These are phyloP conservation scores for Erythrobasidium yunnanense DNA, from an alignment of 768 basidiomycete genomes.

Conservation along the genomic window DNA sequence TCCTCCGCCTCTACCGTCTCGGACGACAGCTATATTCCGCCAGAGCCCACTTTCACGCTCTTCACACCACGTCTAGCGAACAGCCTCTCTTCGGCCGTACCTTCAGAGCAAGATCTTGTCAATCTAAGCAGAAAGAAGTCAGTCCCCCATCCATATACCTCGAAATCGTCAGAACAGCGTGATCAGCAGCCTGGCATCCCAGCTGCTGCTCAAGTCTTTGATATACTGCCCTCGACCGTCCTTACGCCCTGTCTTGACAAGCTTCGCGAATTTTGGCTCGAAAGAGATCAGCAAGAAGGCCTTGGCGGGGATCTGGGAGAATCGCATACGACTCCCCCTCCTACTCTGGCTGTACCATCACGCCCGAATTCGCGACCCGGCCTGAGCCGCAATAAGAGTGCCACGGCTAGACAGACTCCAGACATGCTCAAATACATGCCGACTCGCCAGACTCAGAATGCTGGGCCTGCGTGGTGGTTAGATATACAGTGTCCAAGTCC, in stretches of 20 bases:
- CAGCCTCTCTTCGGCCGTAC: background rate
- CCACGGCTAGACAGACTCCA: too few relatives aligned
- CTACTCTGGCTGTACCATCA: background rate
- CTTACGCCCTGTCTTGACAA: constrained; percentile 32
- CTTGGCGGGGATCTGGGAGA: constrained; percentile 32
- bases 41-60: constrained; percentile 39
- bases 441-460: constrained; percentile 28
- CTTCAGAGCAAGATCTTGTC: constrained; percentile 9
- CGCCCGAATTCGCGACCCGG: background rate
- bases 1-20: constrained; percentile 42
- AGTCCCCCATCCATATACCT: constrained; percentile 11
- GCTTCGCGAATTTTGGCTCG: constrained; percentile 33
- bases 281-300: constrained; percentile 31
- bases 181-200: background rate
- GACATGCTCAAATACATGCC: too few relatives aligned
- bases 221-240: constrained; percentile 25
- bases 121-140: background rate
- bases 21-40: constrained; percentile 50
- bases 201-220: constrained; percentile 28
- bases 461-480: constrained; percentile 65
- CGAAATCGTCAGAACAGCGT: constrained; percentile 12
- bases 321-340: background rate
- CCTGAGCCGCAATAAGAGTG: too few relatives aligned
- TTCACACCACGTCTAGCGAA: constrained; percentile 32
- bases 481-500: constrained; percentile 78